These are phyloP conservation scores for Penicillium angulare DNA, from an alignment of 495 filamentous ascomycete genomes.

Conservation along the genomic window DNA sequence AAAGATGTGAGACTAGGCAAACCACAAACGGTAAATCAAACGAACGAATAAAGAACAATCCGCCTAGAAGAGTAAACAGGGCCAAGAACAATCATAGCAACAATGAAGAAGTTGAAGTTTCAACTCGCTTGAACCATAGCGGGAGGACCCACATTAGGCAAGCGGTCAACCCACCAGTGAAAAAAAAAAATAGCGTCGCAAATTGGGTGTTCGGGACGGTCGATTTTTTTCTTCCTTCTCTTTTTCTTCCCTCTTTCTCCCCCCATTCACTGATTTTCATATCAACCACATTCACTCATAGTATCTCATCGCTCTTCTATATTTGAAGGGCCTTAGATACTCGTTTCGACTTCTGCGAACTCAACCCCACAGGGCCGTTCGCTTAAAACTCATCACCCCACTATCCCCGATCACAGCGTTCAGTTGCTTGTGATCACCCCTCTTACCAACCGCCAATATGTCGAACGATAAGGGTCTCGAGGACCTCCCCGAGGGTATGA, in stretches of 20 bases:
- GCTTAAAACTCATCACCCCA: constrained; percentile 40
- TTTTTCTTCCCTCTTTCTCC: constrained; percentile 33
- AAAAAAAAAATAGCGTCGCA: constrained; percentile 22
- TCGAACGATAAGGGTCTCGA: constrained; percentile 91
- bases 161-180: constrained; percentile 15
- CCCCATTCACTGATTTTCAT: constrained; percentile 32
- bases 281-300: constrained; percentile 27
- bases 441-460: constrained; percentile 77
- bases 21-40: background rate
- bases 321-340: constrained; percentile 42
- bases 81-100: background rate
- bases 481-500: constrained; percentile 86
- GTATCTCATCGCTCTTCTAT: constrained; percentile 30
- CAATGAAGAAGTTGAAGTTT: background rate
- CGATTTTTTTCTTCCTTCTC: constrained; percentile 33
- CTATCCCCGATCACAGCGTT: constrained; percentile 55
- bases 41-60: background rate
- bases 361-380: constrained; percentile 33
- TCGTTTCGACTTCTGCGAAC: constrained; percentile 31
- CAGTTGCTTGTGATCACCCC: constrained; percentile 67
- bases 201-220: constrained; percentile 21
- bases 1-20: too few relatives aligned
- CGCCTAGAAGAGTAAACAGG: background rate
- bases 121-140: constrained; percentile 15
- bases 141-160: constrained; percentile 6